Base-by-base conservation (phyloP, 1,284 basidiomycete genomes). In the Cystobasidium pallidum region DNA sequence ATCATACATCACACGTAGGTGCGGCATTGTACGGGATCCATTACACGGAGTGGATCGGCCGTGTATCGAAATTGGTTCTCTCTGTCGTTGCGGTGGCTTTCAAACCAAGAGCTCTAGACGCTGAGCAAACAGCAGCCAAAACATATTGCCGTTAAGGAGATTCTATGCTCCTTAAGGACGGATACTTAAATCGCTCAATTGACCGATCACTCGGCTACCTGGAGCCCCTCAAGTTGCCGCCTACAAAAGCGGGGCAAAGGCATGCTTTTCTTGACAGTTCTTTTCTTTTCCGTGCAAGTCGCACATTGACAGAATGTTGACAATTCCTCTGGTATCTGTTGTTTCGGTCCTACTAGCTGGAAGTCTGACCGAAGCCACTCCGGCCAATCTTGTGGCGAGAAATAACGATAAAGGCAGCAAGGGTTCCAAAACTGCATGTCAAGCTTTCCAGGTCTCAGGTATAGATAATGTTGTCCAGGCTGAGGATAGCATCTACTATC, bases 1-100 rank as follows among this genome's bases (percentile, higher is more conserved):
- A 11, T 32, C 45, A 43, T 34, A 64, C 26, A 19, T 64, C 51
- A 43, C 43, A 64, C 26, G 51, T 64, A 2, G 62, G 49, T 24
- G 62, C 62, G 49, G 62, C 45, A 26, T 64, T 17, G 26, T 24
- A 7, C 7, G 36, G 13, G 8, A 21, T 4, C 32, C 1, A 1
- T 19, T n/a, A n/a, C n/a, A n/a, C n/a, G n/a, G n/a, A n/a, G n/a
- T n/a, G n/a, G n/a, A n/a, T n/a, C n/a, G n/a, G n/a, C n/a, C n/a
- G n/a, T n/a, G n/a, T n/a, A n/a, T n/a, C n/a, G n/a, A n/a, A n/a
- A n/a, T n/a, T n/a, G n/a, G n/a, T n/a, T n/a, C n/a, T n/a, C n/a
- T n/a, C n/a, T n/a, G n/a, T n/a, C n/a, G n/a, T n/a, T n/a, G n/a
- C n/a, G n/a, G n/a, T n/a, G n/a, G 39, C 39, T 41, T 4, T n/a